phyloP scores from a whole-genome alignment of 2,329 filamentous ascomycete species.

The Aspergillus luchuensis region DNA sequence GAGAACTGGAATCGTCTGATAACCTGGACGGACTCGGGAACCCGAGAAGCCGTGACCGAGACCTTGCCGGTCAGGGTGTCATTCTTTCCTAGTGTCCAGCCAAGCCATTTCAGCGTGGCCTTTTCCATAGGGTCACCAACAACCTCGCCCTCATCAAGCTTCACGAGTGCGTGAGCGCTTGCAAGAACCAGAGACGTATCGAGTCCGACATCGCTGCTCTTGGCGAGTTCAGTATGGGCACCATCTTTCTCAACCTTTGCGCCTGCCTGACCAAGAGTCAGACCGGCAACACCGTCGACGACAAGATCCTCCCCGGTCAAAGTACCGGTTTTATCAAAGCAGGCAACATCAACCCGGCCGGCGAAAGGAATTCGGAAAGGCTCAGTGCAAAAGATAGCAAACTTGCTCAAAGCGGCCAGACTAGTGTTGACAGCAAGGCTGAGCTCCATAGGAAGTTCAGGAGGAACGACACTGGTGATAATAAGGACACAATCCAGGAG shows the following conservation, averaged over 20 bases:
- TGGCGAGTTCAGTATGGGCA: constrained; percentile 75
- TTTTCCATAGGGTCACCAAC: constrained; percentile 99
- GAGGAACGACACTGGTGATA: constrained; percentile 96
- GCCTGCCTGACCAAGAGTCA: constrained; percentile 70
- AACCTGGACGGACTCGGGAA: constrained; percentile 78
- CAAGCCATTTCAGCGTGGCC: constrained; percentile 83
- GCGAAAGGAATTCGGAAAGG: constrained; percentile 97
- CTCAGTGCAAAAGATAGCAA: constrained; percentile 97
- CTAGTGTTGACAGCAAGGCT: constrained; percentile 97
- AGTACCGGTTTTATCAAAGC: constrained; percentile 98
- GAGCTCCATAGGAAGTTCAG: constrained; percentile 96
- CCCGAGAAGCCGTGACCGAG: constrained; percentile 44
- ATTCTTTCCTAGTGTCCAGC: constrained; percentile 89
- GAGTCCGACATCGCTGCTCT: constrained; percentile 69
- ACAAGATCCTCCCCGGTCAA: constrained; percentile 95
- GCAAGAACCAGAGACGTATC: constrained; percentile 92
- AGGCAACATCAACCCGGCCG: constrained; percentile 91
- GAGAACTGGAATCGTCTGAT: constrained; percentile 98
- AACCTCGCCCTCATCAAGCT: constrained; percentile 93
- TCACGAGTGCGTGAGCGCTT: constrained; percentile 92
- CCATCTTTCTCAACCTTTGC: constrained; percentile 74
- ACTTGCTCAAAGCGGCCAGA: constrained; percentile 89
- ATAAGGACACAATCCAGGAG: constrained; percentile 97
- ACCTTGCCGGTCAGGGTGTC: constrained; percentile 75
- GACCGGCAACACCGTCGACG: constrained; percentile 92